phyloP scores from a whole-genome alignment of 441 rosid genomes.

The Pelargonium citronellum region DNA sequence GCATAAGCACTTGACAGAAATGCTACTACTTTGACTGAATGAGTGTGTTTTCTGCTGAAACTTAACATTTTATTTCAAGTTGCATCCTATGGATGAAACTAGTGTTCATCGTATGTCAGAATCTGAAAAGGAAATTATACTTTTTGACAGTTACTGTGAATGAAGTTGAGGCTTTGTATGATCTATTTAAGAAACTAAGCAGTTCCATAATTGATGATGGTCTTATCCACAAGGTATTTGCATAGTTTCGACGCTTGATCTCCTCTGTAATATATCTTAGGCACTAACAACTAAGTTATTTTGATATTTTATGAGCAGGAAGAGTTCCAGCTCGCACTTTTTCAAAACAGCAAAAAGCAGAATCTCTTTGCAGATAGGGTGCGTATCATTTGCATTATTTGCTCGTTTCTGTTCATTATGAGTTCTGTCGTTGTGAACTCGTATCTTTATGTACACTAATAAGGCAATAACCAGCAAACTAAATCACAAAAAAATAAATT shows the following conservation, averaged over 20 bases:
- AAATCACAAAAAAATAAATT: background rate
- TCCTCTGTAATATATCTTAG: background rate
- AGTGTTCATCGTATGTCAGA: background rate
- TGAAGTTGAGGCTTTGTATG: constrained; percentile 62
- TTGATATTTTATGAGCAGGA: constrained; percentile 37
- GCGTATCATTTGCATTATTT: constrained; percentile 5
- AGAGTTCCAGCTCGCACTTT: constrained; percentile 57
- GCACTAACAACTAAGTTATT: constrained; percentile 4
- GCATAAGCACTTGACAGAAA: background rate
- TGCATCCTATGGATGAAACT: background rate
- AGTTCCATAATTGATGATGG: constrained; percentile 43
- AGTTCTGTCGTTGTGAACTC: background rate
- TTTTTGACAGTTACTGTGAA: constrained; percentile 44
- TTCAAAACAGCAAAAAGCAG: constrained; percentile 38
- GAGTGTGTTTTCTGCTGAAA: too few species aligned
- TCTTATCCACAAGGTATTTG: constrained; percentile 48
- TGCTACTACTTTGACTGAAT: background rate
- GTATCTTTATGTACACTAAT: background rate
- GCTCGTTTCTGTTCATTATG: background rate
- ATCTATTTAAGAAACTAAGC: constrained; percentile 63
- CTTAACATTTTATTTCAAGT: too few species aligned
- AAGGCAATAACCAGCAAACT: background rate
- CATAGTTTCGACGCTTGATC: background rate
- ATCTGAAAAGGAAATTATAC: background rate
- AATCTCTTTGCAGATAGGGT: constrained; percentile 68